Percentiles rank a stretch among this genome's conserved stretches.
Evolutionary conservation across 257 asterid genomes (phyloP).

Genomic region (Salvia splendens): DNA sequence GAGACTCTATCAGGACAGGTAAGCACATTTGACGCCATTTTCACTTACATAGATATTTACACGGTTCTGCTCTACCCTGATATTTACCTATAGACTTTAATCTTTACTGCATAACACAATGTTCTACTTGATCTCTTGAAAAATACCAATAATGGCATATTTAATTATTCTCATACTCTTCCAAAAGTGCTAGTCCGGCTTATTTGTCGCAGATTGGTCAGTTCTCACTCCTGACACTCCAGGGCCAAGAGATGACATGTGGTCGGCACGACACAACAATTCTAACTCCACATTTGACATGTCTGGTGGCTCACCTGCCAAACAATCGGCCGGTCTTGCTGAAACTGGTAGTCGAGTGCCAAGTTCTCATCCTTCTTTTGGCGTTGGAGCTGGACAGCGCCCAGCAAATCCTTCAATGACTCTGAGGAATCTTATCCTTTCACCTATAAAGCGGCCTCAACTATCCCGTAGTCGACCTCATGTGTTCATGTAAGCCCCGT

Average conservation of each 20-base stretch:
- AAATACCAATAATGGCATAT: neutral
- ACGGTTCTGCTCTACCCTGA: neutral
- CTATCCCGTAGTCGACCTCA: slow-evolving; percentile 33
- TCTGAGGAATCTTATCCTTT: slow-evolving; percentile 32
- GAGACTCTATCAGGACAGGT: slow-evolving; percentile 78
- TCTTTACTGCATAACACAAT: neutral
- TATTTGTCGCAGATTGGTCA: slow-evolving; percentile 84
- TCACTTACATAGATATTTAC: neutral
- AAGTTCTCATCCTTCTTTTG: slow-evolving; percentile 25
- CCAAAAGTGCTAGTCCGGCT: slow-evolving; percentile 62
- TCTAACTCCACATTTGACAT: slow-evolving; percentile 32
- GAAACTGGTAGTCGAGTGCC: slow-evolving; percentile 25
- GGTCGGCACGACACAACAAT: slow-evolving; percentile 71
- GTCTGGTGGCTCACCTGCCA: slow-evolving; percentile 29
- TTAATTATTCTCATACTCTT: slow-evolving; percentile 24
- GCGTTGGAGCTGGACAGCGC: slow-evolving; percentile 22
- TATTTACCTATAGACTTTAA: neutral
- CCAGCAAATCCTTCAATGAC: slow-evolving; percentile 33
- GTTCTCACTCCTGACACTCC: slow-evolving; percentile 95
- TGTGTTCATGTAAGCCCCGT: slow-evolving; percentile 18
- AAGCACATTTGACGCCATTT: slow-evolving; percentile 37
- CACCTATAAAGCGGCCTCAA: slow-evolving; percentile 32
- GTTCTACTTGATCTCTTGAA: neutral
- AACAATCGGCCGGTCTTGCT: slow-evolving; percentile 19
- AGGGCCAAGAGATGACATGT: slow-evolving; percentile 89